Evolutionary conservation across 108 stramenopile species (phyloP).

Genomic region (Nannochloropsis gaditana): DNA sequence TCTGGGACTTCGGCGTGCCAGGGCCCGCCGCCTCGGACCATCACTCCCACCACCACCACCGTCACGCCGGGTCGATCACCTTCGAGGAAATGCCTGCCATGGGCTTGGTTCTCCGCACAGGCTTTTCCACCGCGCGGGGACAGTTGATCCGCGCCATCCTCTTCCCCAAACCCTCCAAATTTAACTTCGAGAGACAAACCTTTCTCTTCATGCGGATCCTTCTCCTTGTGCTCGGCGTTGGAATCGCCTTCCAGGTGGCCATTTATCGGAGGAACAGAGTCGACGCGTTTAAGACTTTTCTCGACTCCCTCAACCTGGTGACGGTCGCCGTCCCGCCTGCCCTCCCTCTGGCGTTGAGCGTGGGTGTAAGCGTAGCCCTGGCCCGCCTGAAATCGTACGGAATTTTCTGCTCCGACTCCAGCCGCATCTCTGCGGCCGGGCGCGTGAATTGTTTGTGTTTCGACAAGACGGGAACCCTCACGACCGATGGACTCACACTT

Average conservation of each 20-base stretch:
- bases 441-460: background rate
- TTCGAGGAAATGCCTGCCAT: constrained; percentile 14
- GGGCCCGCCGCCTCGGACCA: background rate
- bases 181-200: constrained; percentile 1
- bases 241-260: background rate
- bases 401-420: background rate
- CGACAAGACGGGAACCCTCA: constrained; percentile 20
- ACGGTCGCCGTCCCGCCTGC: constrained; percentile 3
- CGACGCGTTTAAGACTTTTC: background rate
- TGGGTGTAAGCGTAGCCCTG: background rate
- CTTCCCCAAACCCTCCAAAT: background rate
- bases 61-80: background rate
- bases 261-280: constrained; percentile 5
- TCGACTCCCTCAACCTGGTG: background rate
- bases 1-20: background rate
- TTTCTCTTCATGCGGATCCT: constrained; percentile 2
- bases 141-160: constrained; percentile 5
- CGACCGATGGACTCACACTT: background rate
- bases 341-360: constrained; percentile 10
- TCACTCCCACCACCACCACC: background rate
- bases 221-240: background rate
- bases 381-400: background rate
- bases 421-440: background rate
- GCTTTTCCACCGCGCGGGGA: constrained; percentile 9
- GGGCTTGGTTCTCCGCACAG: constrained; percentile 16